Percentiles rank a stretch among this genome's conserved stretches.
These are phyloP conservation scores for Termitomyces sp. DNA, from an alignment of 768 basidiomycete genomes.

Conservation along the genomic window DNA sequence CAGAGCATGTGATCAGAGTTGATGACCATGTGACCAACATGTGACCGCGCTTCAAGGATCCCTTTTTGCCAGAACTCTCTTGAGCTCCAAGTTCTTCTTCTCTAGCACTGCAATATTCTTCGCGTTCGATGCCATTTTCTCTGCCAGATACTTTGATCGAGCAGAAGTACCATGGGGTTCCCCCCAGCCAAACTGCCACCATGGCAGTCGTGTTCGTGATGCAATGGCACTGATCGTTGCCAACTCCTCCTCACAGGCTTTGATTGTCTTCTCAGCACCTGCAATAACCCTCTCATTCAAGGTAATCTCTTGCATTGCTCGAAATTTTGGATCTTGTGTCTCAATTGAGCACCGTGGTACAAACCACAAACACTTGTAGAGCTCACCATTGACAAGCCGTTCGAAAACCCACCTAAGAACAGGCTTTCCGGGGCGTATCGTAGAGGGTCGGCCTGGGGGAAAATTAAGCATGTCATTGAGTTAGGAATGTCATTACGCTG, in stretches of 20 bases:
- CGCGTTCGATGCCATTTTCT: conserved; percentile 72
- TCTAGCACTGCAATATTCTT: conserved; percentile 70
- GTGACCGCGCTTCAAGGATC: conserved; percentile 1
- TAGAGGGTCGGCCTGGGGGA: conserved; percentile 71
- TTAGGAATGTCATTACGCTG: conserved; percentile 1
- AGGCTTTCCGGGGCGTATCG: conserved; percentile 87
- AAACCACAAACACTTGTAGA: neutral
- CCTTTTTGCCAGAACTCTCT: conserved; percentile 50
- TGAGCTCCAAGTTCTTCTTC: conserved; percentile 66
- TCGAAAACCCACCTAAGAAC: conserved; percentile 86
- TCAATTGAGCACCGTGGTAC: conserved; percentile 4
- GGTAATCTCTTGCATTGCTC: conserved; percentile 77
- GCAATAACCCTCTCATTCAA: conserved; percentile 70
- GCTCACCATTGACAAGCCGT: conserved; percentile 71
- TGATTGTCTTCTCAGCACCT: conserved; percentile 61
- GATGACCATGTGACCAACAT: neutral
- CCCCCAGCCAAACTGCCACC: conserved; percentile 37
- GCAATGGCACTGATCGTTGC: conserved; percentile 64
- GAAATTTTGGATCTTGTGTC: conserved; percentile 67
- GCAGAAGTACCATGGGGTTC: conserved; percentile 50
- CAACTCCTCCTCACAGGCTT: conserved; percentile 76
- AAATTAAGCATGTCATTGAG: neutral
- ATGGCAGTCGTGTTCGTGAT: conserved; percentile 39
- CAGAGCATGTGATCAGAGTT: neutral
- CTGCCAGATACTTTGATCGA: conserved; percentile 65